phyloP scores from a whole-genome alignment of 2,329 filamentous ascomycete species.

The Lachnellula arida region DNA sequence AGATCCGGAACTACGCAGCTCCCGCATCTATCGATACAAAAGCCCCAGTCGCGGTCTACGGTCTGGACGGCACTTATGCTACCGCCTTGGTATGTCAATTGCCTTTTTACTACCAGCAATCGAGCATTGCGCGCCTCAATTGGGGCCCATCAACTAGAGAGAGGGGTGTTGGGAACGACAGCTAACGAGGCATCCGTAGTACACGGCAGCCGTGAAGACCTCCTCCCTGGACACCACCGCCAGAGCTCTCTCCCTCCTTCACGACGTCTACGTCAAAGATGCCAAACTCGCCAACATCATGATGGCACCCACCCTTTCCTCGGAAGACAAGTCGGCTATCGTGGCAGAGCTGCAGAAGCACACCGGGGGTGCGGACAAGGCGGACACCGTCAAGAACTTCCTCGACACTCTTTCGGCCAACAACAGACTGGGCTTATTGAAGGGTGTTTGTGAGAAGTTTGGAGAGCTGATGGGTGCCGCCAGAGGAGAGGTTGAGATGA shows the following conservation, averaged over 20 bases:
- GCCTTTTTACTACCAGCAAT: not conserved
- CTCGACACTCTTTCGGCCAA: slow-evolving; percentile 86
- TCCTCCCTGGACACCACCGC: slow-evolving; percentile 80
- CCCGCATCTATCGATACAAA: slow-evolving; percentile 59
- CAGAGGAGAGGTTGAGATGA: slow-evolving; percentile 89
- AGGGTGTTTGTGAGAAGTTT: slow-evolving; percentile 85
- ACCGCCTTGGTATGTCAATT: slow-evolving; percentile 80
- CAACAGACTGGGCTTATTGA: slow-evolving; percentile 83
- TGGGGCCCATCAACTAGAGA: not conserved
- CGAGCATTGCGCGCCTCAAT: slow-evolving; percentile 1
- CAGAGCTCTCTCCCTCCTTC: slow-evolving; percentile 70
- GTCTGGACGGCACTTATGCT: slow-evolving; percentile 96
- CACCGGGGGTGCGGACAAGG: slow-evolving; percentile 62
- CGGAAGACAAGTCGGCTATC: slow-evolving; percentile 79
- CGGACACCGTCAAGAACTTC: slow-evolving; percentile 89
- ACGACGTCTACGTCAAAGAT: slow-evolving; percentile 73
- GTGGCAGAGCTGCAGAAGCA: slow-evolving; percentile 84
- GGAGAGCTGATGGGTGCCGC: slow-evolving; percentile 79
- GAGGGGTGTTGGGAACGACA: not conserved
- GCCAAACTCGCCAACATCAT: slow-evolving; percentile 74
- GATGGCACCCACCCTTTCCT: slow-evolving; percentile 70
- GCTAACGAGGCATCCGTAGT: slow-evolving; percentile 49
- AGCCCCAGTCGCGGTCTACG: slow-evolving; percentile 87
- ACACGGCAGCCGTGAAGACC: slow-evolving; percentile 90
- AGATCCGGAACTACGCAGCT: slow-evolving; percentile 71